A percentile compares a stretch with the other conserved stretches of the same genome.
phyloP scores from a whole-genome alignment of 768 basidiomycete species.

The Leccinum ochraceum region DNA sequence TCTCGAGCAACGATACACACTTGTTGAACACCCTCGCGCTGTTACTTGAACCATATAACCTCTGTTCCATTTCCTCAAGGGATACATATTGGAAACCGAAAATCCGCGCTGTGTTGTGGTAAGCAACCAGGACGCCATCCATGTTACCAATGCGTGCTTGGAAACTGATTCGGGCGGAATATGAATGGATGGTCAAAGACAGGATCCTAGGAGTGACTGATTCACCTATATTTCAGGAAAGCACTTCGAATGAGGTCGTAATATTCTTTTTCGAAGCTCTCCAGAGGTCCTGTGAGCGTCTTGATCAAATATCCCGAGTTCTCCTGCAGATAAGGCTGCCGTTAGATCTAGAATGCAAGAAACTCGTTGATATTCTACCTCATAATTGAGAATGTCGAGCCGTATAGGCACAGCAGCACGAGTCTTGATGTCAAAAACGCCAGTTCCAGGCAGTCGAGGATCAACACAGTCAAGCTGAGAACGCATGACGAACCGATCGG shows the following conservation, averaged over 20 bases:
- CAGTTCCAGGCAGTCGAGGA: constrained; percentile 77
- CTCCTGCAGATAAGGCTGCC: constrained; percentile 45
- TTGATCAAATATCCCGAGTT: constrained; percentile 79
- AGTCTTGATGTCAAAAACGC: constrained; percentile 96
- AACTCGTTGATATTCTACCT: constrained; percentile 39
- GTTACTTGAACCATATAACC: constrained; percentile 58
- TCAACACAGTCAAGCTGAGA: constrained; percentile 94
- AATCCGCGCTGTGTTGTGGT: constrained; percentile 82
- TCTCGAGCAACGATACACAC: constrained; percentile 71
- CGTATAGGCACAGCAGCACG: constrained; percentile 84
- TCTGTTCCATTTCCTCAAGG: constrained; percentile 82
- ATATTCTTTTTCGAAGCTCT: constrained; percentile 92
- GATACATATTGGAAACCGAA: constrained; percentile 96
- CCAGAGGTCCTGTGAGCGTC: constrained; percentile 56
- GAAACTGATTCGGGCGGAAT: constrained; percentile 50
- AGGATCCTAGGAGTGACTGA: no score
- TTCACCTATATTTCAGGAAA: constrained; percentile 89
- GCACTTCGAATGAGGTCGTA: constrained; percentile 94
- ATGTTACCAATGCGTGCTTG: constrained; percentile 96
- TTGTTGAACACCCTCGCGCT: constrained; percentile 78
- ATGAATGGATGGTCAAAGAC: neutral
- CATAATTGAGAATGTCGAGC: constrained; percentile 80
- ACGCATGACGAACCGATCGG: constrained; percentile 74
- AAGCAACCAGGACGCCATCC: constrained; percentile 91
- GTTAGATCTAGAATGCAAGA: neutral